Conservation (phyloP, 2,329 filamentous ascomycete species). For the Knoxdaviesia proteae region DNA sequence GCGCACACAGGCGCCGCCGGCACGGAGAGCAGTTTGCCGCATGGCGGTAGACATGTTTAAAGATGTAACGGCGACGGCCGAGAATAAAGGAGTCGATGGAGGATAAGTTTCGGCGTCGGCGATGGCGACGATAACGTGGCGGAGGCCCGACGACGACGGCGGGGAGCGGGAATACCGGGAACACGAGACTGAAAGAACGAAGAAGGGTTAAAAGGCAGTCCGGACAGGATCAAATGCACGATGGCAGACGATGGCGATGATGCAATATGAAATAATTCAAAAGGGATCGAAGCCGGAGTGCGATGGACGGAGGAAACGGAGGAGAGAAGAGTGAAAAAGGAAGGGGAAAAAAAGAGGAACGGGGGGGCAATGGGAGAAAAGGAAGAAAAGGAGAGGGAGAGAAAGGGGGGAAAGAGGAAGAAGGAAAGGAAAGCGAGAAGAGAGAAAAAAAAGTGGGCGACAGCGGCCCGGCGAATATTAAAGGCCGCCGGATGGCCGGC, state of each 20-base stretch:
- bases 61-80: background rate
- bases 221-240: background rate
- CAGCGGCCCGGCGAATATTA: conserved; percentile 3
- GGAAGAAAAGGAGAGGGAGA: background rate
- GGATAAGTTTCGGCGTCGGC: background rate
- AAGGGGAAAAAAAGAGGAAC: background rate
- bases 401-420: conserved; percentile 1
- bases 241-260: background rate
- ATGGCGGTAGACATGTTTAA: conserved; percentile 25
- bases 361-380: background rate
- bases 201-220: background rate
- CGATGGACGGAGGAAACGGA: background rate
- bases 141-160: background rate
- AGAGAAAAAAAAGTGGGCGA: conserved; percentile 3
- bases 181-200: background rate
- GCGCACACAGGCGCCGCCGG: conserved; percentile 39
- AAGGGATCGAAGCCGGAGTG: background rate
- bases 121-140: background rate
- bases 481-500: conserved; percentile 4
- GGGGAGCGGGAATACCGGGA: background rate
- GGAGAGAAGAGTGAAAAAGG: background rate
- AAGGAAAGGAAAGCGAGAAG: conserved; percentile 1
- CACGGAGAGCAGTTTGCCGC: conserved; percentile 37
- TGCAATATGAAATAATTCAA: background rate
- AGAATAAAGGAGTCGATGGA: background rate